A percentile compares a stretch with the other conserved stretches of the same genome.
Evolutionary conservation across 805 yeast species (phyloP).

Genomic region (Ogataea pilisensis): DNA sequence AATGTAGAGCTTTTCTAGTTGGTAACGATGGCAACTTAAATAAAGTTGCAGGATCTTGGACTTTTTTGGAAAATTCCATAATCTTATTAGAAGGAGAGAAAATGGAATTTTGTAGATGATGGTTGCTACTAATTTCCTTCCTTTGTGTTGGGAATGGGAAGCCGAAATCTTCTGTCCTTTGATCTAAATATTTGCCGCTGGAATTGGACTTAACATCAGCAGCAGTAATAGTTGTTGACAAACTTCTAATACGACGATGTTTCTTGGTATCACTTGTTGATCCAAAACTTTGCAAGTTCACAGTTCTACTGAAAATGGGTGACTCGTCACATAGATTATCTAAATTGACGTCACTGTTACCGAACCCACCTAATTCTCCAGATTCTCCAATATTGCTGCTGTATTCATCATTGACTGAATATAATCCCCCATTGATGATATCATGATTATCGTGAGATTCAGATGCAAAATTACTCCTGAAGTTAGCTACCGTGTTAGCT

Average conservation of each 20-base stretch:
- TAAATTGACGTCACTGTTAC: constrained; percentile 18
- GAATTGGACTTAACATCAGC: neutral
- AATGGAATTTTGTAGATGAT: neutral
- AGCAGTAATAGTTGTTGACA: neutral
- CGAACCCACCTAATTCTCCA: constrained; percentile 27
- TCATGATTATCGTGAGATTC: neutral
- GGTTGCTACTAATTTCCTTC: neutral
- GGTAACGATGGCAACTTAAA: constrained; percentile 21
- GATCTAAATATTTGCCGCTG: no score
- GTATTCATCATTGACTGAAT: no score
- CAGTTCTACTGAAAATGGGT: constrained; percentile 14
- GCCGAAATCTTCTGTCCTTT: neutral
- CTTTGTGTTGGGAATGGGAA: neutral
- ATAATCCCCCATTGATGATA: neutral
- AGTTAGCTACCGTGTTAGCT: constrained; percentile 1
- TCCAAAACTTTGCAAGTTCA: constrained; percentile 4
- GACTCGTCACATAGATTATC: constrained; percentile 24
- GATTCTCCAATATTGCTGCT: no score
- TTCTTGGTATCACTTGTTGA: no score
- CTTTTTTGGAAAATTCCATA: neutral
- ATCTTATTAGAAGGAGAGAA: neutral
- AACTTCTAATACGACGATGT: neutral
- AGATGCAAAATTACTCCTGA: neutral
- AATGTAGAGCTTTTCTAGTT: constrained; percentile 15
- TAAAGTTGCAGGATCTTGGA: constrained; percentile 1